Evolutionary conservation across 371 early-diverging fungal species (phyloP).

Genomic region (Smittium culicis): DNA sequence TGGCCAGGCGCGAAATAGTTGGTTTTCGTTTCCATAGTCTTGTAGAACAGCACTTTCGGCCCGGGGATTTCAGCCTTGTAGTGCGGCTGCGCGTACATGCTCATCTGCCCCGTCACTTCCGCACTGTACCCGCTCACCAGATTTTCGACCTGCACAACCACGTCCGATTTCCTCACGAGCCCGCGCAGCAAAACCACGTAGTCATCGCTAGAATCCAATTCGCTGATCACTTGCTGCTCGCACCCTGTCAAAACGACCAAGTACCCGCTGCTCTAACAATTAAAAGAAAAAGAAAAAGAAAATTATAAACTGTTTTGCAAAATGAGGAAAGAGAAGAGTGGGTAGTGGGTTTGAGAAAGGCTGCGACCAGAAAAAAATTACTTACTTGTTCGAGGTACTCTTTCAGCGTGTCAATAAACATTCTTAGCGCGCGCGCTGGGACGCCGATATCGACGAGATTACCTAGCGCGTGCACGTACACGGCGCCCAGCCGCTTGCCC

Average conservation of each 20-base stretch:
- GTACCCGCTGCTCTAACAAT: neutral
- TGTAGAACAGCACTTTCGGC: slow-evolving; percentile 1
- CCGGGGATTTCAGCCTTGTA: neutral
- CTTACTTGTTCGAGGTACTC: slow-evolving; percentile 2
- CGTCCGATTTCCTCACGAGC: neutral
- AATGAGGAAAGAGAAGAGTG: no score
- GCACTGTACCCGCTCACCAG: slow-evolving; percentile 3
- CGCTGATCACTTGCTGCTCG: neutral
- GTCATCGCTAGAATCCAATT: neutral
- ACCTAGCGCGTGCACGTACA: slow-evolving; percentile 1
- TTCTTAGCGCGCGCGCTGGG: neutral
- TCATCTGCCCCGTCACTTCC: slow-evolving; percentile 6
- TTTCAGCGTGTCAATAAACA: slow-evolving; percentile 10
- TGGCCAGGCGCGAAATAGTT: slow-evolving; percentile 8
- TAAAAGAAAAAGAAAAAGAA: neutral
- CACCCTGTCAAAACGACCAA: neutral
- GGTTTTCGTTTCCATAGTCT: neutral
- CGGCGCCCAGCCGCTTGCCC: neutral
- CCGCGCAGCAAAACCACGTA: neutral
- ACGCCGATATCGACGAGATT: neutral
- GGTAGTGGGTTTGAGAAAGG: no score
- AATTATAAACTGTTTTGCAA: neutral
- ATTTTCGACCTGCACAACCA: slow-evolving; percentile 3
- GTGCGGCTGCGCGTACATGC: neutral
- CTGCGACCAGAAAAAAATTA: neutral